Evolutionary conservation across 2,329 filamentous ascomycete species (phyloP).

Genomic region (Dryadomyces quercivorus): DNA sequence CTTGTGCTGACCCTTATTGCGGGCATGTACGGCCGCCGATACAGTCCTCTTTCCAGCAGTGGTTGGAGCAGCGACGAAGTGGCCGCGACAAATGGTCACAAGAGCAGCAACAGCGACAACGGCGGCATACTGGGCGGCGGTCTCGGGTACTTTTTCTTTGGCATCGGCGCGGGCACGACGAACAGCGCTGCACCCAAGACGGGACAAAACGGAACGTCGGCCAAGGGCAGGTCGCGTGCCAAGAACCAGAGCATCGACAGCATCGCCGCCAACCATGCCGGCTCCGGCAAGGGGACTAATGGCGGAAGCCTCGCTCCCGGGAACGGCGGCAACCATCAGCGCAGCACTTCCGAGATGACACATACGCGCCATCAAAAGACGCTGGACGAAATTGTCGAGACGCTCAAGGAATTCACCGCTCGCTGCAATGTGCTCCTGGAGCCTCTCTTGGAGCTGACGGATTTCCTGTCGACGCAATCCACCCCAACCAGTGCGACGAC

Average conservation of each 20-base stretch:
- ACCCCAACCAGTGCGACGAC: conserved; percentile 88
- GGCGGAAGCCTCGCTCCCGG: neutral
- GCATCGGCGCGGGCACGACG: conserved; percentile 63
- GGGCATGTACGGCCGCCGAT: conserved; percentile 85
- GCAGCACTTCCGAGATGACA: conserved; percentile 36
- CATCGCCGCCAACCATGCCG: conserved; percentile 8
- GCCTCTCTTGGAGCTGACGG: conserved; percentile 76
- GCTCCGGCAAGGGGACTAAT: conserved; percentile 1
- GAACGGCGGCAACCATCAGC: conserved; percentile 23
- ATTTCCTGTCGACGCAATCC: conserved; percentile 83
- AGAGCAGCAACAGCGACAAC: conserved; percentile 27
- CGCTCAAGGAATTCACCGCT: conserved; percentile 77
- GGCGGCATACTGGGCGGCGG: neutral
- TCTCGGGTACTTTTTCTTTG: conserved; percentile 45
- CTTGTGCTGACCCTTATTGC: conserved; percentile 68
- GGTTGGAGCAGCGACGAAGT: conserved; percentile 48
- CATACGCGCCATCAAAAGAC: conserved; percentile 80
- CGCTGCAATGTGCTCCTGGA: conserved; percentile 88
- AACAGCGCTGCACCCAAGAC: conserved; percentile 22
- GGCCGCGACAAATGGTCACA: conserved; percentile 15
- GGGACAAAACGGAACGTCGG: conserved; percentile 6
- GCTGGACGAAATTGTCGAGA: conserved; percentile 93
- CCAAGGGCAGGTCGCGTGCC: conserved; percentile 9
- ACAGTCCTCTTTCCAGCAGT: conserved; percentile 80
- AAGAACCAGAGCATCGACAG: conserved; percentile 19